Base-by-base conservation (phyloP, 768 basidiomycete species). In the Phylloporus arenicola region DNA sequence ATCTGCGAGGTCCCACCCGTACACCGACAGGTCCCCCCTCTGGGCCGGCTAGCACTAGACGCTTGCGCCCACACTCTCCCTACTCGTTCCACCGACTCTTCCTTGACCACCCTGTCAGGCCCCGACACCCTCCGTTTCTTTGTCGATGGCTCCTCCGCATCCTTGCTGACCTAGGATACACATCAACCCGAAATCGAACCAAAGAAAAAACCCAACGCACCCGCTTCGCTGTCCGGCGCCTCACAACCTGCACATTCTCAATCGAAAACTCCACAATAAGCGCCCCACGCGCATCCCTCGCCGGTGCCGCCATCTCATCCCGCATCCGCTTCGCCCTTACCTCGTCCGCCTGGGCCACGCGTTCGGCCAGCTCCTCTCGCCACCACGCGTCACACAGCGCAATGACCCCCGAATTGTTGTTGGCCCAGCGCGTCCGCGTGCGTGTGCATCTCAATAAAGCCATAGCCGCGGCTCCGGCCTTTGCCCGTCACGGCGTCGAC, bases 181-280 rank as follows among this genome's bases (percentile, higher is more conserved):
- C 6, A n/a, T 44, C 47, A n/a, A 55, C 30, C 14, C n/a, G n/a
- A n/a, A n/a, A 43, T 25, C 12, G 8, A 14, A 17, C 40, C n/a
- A 41, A 25, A 25, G 4, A 41, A 29, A n/a, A 27, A 30, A n/a
- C 8, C 7, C 16, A 35, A 52, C 60, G 45, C 16, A 48, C 58
- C 37, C 53, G 48, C 45, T 70, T 74, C n/a, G 80, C 77, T 33
- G 76, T 75, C 59, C 92, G 75, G 50, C 91, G 74, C 56, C 87
- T 86, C 35, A 93, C 84, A 27, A 94, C 91, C 69, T 92, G 88
- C n/a, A 90, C 73, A 61, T 97, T 97, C 72, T 97, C 93, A 45
- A 97, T 92, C 34, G 92, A 93, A 68, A 96, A 96, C 70, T 98
- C 94, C 17, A 92, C 81, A 59, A 95, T 85, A 53, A 96, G 68